phyloP scores from a whole-genome alignment of 768 basidiomycete genomes.

The Lentinus brumalis region DNA sequence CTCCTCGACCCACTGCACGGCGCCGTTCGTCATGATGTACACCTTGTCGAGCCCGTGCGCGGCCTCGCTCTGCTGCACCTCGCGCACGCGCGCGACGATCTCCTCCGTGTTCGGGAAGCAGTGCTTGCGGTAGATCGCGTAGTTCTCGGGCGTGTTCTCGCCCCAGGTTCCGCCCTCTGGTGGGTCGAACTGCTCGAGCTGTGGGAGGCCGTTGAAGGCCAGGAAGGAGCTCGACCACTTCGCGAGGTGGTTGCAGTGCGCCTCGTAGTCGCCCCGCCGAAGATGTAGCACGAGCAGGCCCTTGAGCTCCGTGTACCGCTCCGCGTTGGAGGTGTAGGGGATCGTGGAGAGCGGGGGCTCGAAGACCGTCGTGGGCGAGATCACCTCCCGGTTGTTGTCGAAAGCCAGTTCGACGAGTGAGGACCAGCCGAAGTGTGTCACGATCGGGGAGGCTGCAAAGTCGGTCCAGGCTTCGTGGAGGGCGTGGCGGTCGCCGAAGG shows the following conservation, averaged over 20 bases:
- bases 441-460: constrained; percentile 20
- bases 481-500: constrained; percentile 16
- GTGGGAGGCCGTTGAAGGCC: constrained; percentile 55
- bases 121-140: constrained; percentile 41
- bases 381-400: constrained; percentile 21
- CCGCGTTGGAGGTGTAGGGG: constrained; percentile 5
- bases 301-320: constrained; percentile 36
- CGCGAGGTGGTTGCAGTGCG: constrained; percentile 48
- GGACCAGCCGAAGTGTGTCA: constrained; percentile 26
- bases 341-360: constrained; percentile 15
- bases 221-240: constrained; percentile 43
- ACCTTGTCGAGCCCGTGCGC: constrained; percentile 43
- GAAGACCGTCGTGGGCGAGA: constrained; percentile 14
- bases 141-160: constrained; percentile 26
- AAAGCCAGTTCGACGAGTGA: constrained; percentile 26
- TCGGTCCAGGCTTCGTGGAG: constrained; percentile 18
- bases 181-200: constrained; percentile 47
- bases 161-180: constrained; percentile 25
- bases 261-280: constrained; percentile 57
- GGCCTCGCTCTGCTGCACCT: constrained; percentile 20
- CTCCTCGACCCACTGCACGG: constrained; percentile 48
- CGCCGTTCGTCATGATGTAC: constrained; percentile 69
- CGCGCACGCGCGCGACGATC: constrained; percentile 46
- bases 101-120: constrained; percentile 56
- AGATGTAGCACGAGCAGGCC: constrained; percentile 60